These are phyloP conservation scores for Botrytis aclada DNA, from an alignment of 2,329 filamentous ascomycete species.

Conservation along the genomic window DNA sequence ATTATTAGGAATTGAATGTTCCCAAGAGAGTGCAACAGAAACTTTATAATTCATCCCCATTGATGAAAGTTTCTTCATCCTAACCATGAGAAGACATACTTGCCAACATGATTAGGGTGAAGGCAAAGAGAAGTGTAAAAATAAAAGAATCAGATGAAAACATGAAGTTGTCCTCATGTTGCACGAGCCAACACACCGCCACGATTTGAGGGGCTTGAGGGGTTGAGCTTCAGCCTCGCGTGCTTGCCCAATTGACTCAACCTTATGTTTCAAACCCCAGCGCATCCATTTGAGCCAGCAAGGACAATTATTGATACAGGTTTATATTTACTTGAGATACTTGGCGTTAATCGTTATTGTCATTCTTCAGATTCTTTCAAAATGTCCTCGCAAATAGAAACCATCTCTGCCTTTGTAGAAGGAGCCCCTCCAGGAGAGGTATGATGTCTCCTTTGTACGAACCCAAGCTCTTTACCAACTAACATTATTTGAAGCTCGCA, in stretches of 20 bases:
- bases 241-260: conserved; percentile 11
- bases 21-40: not conserved
- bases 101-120: not conserved
- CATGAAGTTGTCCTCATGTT: not conserved
- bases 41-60: not conserved
- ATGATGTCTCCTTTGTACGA: conserved; percentile 36
- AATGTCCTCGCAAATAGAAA: conserved; percentile 48
- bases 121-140: not conserved
- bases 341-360: not conserved
- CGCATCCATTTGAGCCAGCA: conserved; percentile 14
- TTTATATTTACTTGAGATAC: conserved; percentile 5
- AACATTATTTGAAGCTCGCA: conserved; percentile 59
- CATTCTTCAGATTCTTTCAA: not conserved
- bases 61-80: no score
- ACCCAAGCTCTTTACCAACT: conserved; percentile 25
- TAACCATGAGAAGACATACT: not conserved
- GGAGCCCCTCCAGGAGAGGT: conserved; percentile 96
- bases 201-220: conserved; percentile 10
- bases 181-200: conserved; percentile 8
- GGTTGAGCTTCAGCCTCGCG: conserved; percentile 8
- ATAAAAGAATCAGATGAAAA: not conserved
- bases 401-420: conserved; percentile 83
- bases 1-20: not conserved
- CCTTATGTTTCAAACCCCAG: conserved; percentile 13
- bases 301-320: not conserved